Evolutionary conservation across 1,139 yeast species (phyloP).

Genomic region (Taphrina wiesneri): DNA sequence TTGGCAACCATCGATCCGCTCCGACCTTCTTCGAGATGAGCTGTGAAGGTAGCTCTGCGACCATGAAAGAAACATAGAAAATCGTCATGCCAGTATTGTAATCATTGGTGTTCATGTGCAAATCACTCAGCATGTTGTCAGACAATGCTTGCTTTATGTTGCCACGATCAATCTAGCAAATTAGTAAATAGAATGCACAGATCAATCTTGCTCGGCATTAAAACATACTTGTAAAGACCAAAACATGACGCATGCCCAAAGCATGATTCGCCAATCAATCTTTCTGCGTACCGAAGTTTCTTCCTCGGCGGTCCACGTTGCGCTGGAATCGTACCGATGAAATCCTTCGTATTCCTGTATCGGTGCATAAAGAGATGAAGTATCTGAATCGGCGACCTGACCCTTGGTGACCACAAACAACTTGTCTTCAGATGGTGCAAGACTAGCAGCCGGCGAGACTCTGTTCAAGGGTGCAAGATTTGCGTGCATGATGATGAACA

Average conservation of each 20-base stretch:
- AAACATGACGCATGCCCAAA: conserved; percentile 55
- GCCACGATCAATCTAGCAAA: conserved; percentile 5
- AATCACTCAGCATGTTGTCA: conserved; percentile 53
- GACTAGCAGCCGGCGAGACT: background rate
- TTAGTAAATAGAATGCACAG: background rate
- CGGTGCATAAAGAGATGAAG: conserved; percentile 43
- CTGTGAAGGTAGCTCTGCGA: conserved; percentile 59
- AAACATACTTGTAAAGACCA: conserved; percentile 53
- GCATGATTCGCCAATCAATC: conserved; percentile 51
- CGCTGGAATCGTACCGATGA: conserved; percentile 52
- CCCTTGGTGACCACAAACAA: background rate
- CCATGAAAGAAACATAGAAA: conserved; percentile 51
- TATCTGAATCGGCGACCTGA: background rate
- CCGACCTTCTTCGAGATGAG: conserved; percentile 56
- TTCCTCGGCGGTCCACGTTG: conserved; percentile 53
- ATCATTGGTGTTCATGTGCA: conserved; percentile 53
- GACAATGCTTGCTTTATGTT: conserved; percentile 46
- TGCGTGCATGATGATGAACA: background rate
- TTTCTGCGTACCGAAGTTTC: conserved; percentile 51
- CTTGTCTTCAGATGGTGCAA: background rate
- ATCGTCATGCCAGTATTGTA: conserved; percentile 55
- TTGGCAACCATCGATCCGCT: conserved; percentile 58
- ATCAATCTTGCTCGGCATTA: background rate
- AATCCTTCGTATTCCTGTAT: conserved; percentile 56
- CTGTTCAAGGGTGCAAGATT: background rate